Percentiles rank a stretch among this genome's conserved stretches.
These are phyloP conservation scores for Talaromyces rugulosus DNA, from an alignment of 2,329 filamentous ascomycete genomes.

Conservation along the genomic window DNA sequence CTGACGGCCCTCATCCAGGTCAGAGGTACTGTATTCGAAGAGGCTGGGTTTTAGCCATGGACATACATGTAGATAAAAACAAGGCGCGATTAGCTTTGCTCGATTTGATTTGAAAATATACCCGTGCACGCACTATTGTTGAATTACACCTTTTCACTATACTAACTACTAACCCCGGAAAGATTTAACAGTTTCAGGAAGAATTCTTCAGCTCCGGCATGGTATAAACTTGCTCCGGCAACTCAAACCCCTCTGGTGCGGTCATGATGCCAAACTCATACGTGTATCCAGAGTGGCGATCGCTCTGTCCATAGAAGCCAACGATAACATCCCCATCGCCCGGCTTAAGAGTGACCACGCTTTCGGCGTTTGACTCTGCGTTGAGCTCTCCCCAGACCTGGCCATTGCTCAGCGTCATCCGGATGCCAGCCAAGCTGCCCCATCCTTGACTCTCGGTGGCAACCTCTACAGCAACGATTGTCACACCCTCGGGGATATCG, in stretches of 20 bases:
- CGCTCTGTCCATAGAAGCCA: constrained; percentile 44
- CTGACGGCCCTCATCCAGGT: constrained; percentile 71
- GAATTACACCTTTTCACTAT: not conserved
- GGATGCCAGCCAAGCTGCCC: constrained; percentile 14
- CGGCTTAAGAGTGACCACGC: constrained; percentile 24
- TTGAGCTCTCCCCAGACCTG: constrained; percentile 28
- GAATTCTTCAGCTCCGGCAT: constrained; percentile 34
- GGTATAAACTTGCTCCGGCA: constrained; percentile 40
- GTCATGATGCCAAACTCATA: constrained; percentile 49
- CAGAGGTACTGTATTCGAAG: constrained; percentile 69
- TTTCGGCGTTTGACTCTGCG: not conserved
- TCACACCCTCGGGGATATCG: not conserved
- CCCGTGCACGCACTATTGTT: not conserved
- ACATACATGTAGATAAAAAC: not conserved
- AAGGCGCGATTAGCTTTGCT: not conserved
- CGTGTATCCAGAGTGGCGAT: constrained; percentile 19
- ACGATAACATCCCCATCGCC: constrained; percentile 38
- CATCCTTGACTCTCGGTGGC: not conserved
- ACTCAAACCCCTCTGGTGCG: constrained; percentile 34
- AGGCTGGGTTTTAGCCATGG: constrained; percentile 57
- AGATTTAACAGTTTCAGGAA: not conserved
- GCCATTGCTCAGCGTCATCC: constrained; percentile 21
- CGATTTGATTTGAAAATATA: not conserved
- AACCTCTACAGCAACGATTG: not conserved
- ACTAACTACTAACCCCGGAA: too few relatives aligned